Evolutionary conservation across 371 early-diverging fungal genomes (phyloP).

Genomic region (Apophysomyces ossiformis): DNA sequence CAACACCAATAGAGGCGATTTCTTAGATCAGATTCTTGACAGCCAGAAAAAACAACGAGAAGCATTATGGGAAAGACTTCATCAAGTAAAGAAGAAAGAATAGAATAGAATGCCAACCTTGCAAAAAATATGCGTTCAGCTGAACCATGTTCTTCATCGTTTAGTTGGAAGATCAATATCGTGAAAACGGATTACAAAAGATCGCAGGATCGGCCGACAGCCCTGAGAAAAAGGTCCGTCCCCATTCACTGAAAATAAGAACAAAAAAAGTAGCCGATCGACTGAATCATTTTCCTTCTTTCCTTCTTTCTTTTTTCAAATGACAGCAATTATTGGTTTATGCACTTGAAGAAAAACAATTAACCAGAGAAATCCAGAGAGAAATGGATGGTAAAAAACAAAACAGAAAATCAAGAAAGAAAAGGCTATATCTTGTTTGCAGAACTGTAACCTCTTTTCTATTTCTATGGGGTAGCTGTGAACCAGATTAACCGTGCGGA

Average conservation of each 20-base stretch:
- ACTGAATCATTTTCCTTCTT: no score
- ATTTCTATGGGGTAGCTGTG: neutral
- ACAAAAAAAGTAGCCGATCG: neutral
- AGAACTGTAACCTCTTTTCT: no score
- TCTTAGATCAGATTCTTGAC: constrained; percentile 28
- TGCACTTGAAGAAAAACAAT: constrained; percentile 19
- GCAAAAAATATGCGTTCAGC: no score
- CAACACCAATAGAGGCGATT: constrained; percentile 26
- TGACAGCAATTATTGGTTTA: constrained; percentile 15
- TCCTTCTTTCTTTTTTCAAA: neutral
- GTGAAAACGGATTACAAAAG: constrained; percentile 5
- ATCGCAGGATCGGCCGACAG: constrained; percentile 2
- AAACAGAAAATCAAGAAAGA: neutral
- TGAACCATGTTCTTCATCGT: no score
- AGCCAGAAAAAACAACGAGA: constrained; percentile 32
- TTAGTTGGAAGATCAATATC: constrained; percentile 26
- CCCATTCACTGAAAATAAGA: neutral
- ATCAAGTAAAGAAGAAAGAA: constrained; percentile 21
- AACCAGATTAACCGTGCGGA: constrained; percentile 9
- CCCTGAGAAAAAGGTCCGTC: constrained; percentile 15
- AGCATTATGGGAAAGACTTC: constrained; percentile 35
- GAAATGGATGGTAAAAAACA: constrained; percentile 15
- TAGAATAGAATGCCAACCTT: neutral
- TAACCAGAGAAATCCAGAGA: constrained; percentile 12
- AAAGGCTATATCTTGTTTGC: no score